These are phyloP conservation scores for Kwoniella sp. DNA, from an alignment of 768 basidiomycete genomes.

Conservation along the genomic window DNA sequence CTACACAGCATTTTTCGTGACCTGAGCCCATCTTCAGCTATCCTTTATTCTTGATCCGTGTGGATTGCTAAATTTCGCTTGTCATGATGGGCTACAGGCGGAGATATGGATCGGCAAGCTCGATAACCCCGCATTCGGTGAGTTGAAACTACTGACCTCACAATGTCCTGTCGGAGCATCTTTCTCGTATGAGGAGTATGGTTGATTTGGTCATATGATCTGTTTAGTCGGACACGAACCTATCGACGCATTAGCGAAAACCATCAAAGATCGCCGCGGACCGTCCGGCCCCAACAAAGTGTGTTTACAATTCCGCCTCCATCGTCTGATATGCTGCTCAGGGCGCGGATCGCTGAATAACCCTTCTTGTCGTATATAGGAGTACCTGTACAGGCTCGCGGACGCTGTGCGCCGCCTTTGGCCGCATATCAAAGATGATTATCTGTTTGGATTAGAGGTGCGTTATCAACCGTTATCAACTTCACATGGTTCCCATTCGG, in stretches of 20 bases:
- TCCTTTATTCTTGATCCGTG: too few relatives aligned
- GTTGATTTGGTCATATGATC: too few relatives aligned
- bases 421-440: slow-evolving; percentile 50
- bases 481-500: too few relatives aligned
- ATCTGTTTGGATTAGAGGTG: slow-evolving; percentile 54
- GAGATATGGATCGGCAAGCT: slow-evolving; percentile 82
- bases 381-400: slow-evolving; percentile 80
- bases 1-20: too few relatives aligned
- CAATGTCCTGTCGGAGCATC: not conserved
- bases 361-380: too few relatives aligned
- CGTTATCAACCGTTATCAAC: too few relatives aligned
- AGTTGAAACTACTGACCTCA: slow-evolving; percentile 41
- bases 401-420: slow-evolving; percentile 69
- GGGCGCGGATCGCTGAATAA: too few relatives aligned
- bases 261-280: slow-evolving; percentile 75
- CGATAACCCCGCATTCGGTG: slow-evolving; percentile 87
- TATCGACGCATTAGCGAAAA: slow-evolving; percentile 66
- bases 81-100: slow-evolving; percentile 8
- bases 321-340: too few relatives aligned
- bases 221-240: slow-evolving; percentile 77
- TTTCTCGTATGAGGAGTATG: not conserved
- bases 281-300: slow-evolving; percentile 93
- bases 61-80: too few relatives aligned
- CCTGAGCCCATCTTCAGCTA: too few relatives aligned
- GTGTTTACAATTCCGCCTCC: too few relatives aligned